A percentile compares a stretch with the other conserved stretches of the same genome.
phyloP scores from a whole-genome alignment of 2,329 filamentous ascomycete genomes.

The Fusarium sp. region DNA sequence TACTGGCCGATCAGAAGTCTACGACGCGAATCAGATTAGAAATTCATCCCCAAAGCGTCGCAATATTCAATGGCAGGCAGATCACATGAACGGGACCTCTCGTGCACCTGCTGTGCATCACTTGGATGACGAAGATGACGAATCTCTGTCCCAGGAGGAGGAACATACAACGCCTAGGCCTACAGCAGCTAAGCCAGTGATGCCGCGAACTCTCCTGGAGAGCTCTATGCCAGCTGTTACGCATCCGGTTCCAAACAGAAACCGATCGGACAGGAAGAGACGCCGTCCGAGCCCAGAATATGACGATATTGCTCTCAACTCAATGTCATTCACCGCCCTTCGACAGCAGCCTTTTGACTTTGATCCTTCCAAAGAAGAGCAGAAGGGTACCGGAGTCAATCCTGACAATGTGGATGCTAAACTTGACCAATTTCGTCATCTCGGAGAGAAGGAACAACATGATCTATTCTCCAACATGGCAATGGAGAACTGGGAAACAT shows the following conservation, averaged over 20 bases:
- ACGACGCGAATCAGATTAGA: slow-evolving; percentile 38
- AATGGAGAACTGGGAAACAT: slow-evolving; percentile 69
- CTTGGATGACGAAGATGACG: slow-evolving; percentile 44
- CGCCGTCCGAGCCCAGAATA: slow-evolving; percentile 65
- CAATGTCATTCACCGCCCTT: slow-evolving; percentile 67
- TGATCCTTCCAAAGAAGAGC: slow-evolving; percentile 63
- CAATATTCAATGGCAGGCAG: slow-evolving; percentile 39
- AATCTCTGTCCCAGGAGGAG: slow-evolving; percentile 41
- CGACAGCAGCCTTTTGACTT: slow-evolving; percentile 68
- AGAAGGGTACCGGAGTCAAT: slow-evolving; percentile 53
- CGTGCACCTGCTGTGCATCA: slow-evolving; percentile 39
- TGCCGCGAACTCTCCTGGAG: slow-evolving; percentile 40
- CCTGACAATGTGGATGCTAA: slow-evolving; percentile 62
- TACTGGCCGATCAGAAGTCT: slow-evolving; percentile 39
- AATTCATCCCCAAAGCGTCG: slow-evolving; percentile 48
- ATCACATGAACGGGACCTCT: slow-evolving; percentile 31
- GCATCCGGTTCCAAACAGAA: slow-evolving; percentile 11
- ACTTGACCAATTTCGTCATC: slow-evolving; percentile 63
- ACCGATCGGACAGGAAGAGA: slow-evolving; percentile 55
- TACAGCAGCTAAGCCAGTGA: slow-evolving; percentile 40
- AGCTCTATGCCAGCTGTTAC: slow-evolving; percentile 44
- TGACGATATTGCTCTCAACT: slow-evolving; percentile 67
- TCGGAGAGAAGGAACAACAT: slow-evolving; percentile 61
- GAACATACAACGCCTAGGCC: slow-evolving; percentile 42
- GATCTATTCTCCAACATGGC: slow-evolving; percentile 67